These are phyloP conservation scores for Suillus placidus DNA, from an alignment of 768 basidiomycete genomes.

Conservation along the genomic window DNA sequence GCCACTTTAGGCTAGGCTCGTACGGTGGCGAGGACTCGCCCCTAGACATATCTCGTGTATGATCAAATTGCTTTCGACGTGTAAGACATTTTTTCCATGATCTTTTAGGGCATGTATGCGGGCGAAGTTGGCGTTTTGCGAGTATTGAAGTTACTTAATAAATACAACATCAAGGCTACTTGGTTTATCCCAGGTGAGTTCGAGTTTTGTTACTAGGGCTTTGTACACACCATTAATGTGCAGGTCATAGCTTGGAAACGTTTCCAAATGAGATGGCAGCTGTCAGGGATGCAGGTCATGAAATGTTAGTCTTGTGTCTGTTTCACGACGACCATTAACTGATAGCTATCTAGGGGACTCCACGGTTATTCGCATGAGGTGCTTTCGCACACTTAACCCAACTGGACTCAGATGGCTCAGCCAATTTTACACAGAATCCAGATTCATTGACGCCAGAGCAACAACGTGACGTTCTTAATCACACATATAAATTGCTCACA, in stretches of 20 bases:
- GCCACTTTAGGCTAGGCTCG: slow-evolving; percentile 54
- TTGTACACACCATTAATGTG: not conserved
- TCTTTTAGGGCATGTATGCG: slow-evolving; percentile 59
- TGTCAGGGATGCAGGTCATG: slow-evolving; percentile 69
- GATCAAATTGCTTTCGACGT: slow-evolving; percentile 5
- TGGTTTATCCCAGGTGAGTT: slow-evolving; percentile 70
- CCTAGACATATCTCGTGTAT: slow-evolving; percentile 62
- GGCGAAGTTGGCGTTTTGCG: slow-evolving; percentile 71
- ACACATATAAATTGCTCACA: slow-evolving; percentile 61
- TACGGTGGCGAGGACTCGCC: slow-evolving; percentile 72
- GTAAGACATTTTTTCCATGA: not conserved
- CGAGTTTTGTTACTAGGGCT: not conserved
- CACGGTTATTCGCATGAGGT: slow-evolving; percentile 73
- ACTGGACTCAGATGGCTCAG: slow-evolving; percentile 3
- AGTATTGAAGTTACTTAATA: slow-evolving; percentile 66
- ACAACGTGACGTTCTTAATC: slow-evolving; percentile 66
- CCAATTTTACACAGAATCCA: slow-evolving; percentile 48
- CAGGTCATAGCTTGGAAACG: slow-evolving; percentile 69
- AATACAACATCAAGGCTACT: slow-evolving; percentile 64
- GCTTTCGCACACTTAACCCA: not conserved
- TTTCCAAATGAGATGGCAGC: slow-evolving; percentile 68
- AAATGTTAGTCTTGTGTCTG: slow-evolving; percentile 44
- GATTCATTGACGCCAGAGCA: slow-evolving; percentile 58
- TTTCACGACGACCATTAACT: not conserved
- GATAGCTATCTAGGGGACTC: slow-evolving; percentile 43